These are phyloP conservation scores for Venturiaceae sp. DNA, from an alignment of 2,329 filamentous ascomycete species.

Conservation along the genomic window DNA sequence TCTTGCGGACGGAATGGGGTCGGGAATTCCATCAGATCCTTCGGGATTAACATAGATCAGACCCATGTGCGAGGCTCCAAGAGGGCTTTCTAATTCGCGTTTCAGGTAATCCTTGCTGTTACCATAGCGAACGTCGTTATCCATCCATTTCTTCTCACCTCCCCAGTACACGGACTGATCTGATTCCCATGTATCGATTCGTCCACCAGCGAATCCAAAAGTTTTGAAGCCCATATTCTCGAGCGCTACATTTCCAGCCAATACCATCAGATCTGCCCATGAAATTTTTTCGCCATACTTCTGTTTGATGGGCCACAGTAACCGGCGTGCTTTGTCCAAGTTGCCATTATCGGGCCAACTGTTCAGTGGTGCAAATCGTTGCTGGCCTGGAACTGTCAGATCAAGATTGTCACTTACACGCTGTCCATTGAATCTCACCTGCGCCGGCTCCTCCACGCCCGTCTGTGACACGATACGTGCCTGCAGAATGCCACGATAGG, in stretches of 20 bases:
- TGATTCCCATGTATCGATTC: slow-evolving; percentile 62
- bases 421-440: too few relatives aligned
- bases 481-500: slow-evolving; percentile 71
- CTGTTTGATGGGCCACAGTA: slow-evolving; percentile 74
- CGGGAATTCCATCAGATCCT: slow-evolving; percentile 61
- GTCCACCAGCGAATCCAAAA: slow-evolving; percentile 64
- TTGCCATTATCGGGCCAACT: slow-evolving; percentile 72
- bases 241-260: slow-evolving; percentile 66
- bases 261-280: slow-evolving; percentile 63
- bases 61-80: slow-evolving; percentile 63
- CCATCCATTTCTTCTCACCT: slow-evolving; percentile 61
- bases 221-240: slow-evolving; percentile 68
- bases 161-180: slow-evolving; percentile 74
- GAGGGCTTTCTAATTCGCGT: slow-evolving; percentile 56
- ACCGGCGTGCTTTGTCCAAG: slow-evolving; percentile 70
- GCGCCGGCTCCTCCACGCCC: slow-evolving; percentile 64
- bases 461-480: slow-evolving; percentile 65
- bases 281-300: slow-evolving; percentile 79
- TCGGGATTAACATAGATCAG: slow-evolving; percentile 78
- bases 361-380: slow-evolving; percentile 72
- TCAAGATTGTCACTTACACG: not conserved
- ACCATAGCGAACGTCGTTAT: slow-evolving; percentile 61
- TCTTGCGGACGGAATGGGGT: slow-evolving; percentile 56
- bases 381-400: slow-evolving; percentile 48
- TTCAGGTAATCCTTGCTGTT: slow-evolving; percentile 40